phyloP scores from a whole-genome alignment of 2,329 filamentous ascomycete species.

The Blumeriella jaapii region DNA sequence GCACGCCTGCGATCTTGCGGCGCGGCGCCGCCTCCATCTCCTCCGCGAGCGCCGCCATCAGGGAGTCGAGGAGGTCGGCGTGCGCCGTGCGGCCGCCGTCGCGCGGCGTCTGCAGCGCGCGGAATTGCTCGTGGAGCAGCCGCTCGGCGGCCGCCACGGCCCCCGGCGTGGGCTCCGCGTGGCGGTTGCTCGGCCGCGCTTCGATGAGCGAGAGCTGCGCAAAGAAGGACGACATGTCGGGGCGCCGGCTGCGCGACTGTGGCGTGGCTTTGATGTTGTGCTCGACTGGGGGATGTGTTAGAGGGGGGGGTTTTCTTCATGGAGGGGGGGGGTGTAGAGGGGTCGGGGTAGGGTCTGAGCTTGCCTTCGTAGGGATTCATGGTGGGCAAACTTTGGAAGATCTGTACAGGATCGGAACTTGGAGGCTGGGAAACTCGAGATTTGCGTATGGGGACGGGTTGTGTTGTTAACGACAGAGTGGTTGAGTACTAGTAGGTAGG shows the following conservation, averaged over 20 bases:
- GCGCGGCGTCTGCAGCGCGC: conserved; percentile 38
- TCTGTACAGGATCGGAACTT: neutral
- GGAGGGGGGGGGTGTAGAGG: conserved; percentile 2
- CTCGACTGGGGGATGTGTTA: conserved; percentile 38
- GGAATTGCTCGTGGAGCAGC: conserved; percentile 47
- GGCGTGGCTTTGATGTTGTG: conserved; percentile 44
- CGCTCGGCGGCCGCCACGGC: conserved; percentile 46
- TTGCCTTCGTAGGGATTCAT: conserved; percentile 50
- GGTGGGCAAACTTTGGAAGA: conserved; percentile 12
- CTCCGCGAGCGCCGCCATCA: conserved; percentile 37
- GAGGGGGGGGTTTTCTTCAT: conserved; percentile 1
- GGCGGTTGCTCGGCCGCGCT: conserved; percentile 37
- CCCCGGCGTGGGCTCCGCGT: conserved; percentile 47
- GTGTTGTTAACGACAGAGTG: no score
- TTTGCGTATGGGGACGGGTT: neutral
- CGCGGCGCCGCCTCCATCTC: conserved; percentile 43
- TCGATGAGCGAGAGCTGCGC: conserved; percentile 36
- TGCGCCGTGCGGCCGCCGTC: neutral
- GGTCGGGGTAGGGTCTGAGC: conserved; percentile 5
- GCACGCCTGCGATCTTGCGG: conserved; percentile 41
- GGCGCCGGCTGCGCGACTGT: conserved; percentile 35
- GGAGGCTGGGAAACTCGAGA: neutral
- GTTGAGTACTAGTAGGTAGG: no score
- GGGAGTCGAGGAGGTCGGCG: conserved; percentile 38
- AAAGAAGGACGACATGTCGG: conserved; percentile 55